A percentile compares a stretch with the other conserved stretches of the same genome.
Evolutionary conservation across 345 rosid species (phyloP).

Genomic region (Arabis alpina): DNA sequence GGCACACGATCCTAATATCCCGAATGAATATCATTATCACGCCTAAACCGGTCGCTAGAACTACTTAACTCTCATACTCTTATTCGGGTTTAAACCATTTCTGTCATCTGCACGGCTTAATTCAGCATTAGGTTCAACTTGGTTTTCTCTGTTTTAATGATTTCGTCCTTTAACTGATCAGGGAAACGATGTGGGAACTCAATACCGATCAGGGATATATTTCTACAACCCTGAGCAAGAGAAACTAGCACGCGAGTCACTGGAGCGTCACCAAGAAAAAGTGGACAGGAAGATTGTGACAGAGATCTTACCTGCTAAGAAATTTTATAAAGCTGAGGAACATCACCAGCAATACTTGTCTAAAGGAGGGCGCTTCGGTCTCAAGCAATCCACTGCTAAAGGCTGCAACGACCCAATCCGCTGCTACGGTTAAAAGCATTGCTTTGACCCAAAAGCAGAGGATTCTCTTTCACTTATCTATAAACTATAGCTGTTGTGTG

Average conservation of each 20-base stretch:
- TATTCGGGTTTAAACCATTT: not conserved
- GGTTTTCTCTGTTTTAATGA: constrained; percentile 11
- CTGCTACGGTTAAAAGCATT: constrained; percentile 71
- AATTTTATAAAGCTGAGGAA: constrained; percentile 90
- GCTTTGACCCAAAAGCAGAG: constrained; percentile 13
- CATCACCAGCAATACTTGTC: constrained; percentile 90
- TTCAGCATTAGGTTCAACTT: not conserved
- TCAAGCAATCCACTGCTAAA: constrained; percentile 71
- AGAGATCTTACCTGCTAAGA: constrained; percentile 87
- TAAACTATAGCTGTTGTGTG: constrained; percentile 18
- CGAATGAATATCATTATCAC: not conserved
- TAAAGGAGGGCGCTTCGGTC: constrained; percentile 92
- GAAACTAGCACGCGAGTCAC: constrained; percentile 65
- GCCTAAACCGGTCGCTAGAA: too few relatives aligned
- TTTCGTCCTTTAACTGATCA: constrained; percentile 33
- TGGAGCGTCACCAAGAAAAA: constrained; percentile 64
- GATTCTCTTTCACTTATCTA: constrained; percentile 13
- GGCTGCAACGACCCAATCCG: constrained; percentile 92
- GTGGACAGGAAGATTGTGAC: constrained; percentile 73
- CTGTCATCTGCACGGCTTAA: not conserved
- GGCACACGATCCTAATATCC: not conserved
- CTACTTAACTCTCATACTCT: not conserved
- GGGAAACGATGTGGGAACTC: constrained; percentile 94
- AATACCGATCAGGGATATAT: constrained; percentile 89
- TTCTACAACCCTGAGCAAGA: constrained; percentile 80